Evolutionary conservation across 371 early-diverging fungal species (phyloP).

Genomic region (Mucor velutinosus): DNA sequence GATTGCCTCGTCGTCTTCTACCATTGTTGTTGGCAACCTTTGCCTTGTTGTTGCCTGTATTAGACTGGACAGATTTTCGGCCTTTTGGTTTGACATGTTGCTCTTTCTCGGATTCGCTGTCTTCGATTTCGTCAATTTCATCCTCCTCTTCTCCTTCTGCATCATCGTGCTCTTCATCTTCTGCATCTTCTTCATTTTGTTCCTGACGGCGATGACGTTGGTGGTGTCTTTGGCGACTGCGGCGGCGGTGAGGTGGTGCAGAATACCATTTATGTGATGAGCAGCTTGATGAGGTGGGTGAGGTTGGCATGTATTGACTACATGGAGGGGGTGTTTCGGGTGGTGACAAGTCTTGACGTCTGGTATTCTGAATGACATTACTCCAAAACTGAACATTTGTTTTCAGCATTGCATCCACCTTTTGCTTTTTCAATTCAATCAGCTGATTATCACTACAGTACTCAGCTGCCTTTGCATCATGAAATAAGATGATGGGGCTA

Average conservation of each 20-base stretch:
- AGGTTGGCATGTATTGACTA: neutral
- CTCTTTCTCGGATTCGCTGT: neutral
- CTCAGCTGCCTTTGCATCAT: conserved; percentile 14
- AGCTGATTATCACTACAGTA: conserved; percentile 17
- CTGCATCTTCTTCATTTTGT: neutral
- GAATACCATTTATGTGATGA: neutral
- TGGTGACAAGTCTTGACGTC: conserved; percentile 10
- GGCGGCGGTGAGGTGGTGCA: neutral
- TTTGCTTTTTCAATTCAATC: conserved; percentile 17
- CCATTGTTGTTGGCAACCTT: conserved; percentile 1
- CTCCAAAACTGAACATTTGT: conserved; percentile 25
- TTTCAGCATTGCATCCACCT: conserved; percentile 27
- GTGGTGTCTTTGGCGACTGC: neutral
- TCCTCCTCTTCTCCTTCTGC: conserved; percentile 4
- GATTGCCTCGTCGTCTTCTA: conserved; percentile 46
- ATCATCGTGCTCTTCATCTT: neutral
- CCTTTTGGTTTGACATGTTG: neutral
- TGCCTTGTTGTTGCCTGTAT: neutral
- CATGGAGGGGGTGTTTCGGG: conserved; percentile 10
- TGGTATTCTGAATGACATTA: conserved; percentile 14
- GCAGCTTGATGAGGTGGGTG: neutral
- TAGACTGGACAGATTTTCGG: neutral
- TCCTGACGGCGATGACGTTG: neutral
- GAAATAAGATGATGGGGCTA: conserved; percentile 28
- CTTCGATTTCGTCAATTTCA: neutral